These are phyloP conservation scores for Yarrowia divulgata DNA, from an alignment of 805 yeast genomes.

Conservation along the genomic window DNA sequence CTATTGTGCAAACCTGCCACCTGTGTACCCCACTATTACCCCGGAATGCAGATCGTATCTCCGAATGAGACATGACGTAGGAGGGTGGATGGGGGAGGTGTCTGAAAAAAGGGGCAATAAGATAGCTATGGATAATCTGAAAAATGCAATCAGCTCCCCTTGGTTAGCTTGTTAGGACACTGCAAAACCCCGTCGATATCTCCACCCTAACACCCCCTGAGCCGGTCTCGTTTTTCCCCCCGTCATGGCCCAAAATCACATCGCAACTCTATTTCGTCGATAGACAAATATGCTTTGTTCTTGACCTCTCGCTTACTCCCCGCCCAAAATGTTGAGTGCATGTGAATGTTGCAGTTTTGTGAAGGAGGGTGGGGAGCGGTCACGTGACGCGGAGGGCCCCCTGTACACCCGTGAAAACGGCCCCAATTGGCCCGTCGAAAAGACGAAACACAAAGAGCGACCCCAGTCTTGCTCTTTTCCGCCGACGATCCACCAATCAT, in stretches of 20 bases:
- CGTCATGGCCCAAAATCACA: background rate
- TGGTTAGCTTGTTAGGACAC: background rate
- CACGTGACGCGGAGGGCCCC: background rate
- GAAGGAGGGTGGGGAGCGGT: background rate
- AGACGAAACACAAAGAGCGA: background rate
- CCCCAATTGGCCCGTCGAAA: too few species aligned
- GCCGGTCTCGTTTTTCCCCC: too few species aligned
- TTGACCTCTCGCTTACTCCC: slow-evolving; percentile 24
- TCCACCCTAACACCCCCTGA: background rate
- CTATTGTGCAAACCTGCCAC: too few species aligned
- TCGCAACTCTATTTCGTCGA: background rate
- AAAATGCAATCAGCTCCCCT: background rate
- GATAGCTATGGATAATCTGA: background rate
- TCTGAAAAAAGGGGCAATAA: background rate
- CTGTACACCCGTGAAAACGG: too few species aligned
- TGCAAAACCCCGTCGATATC: too few species aligned
- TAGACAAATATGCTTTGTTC: slow-evolving; percentile 1
- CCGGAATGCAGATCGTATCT: slow-evolving; percentile 36
- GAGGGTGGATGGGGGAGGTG: background rate
- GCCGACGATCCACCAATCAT: background rate
- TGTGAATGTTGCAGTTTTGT: slow-evolving; percentile 17
- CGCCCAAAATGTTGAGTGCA: slow-evolving; percentile 38
- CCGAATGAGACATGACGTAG: slow-evolving; percentile 27
- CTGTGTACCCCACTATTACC: slow-evolving; percentile 24
- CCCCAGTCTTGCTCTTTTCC: too few species aligned